Percentiles rank a stretch among this genome's conserved stretches.
Evolutionary conservation across 345 rosid species (phyloP).

Genomic region (Mercurialis annua): DNA sequence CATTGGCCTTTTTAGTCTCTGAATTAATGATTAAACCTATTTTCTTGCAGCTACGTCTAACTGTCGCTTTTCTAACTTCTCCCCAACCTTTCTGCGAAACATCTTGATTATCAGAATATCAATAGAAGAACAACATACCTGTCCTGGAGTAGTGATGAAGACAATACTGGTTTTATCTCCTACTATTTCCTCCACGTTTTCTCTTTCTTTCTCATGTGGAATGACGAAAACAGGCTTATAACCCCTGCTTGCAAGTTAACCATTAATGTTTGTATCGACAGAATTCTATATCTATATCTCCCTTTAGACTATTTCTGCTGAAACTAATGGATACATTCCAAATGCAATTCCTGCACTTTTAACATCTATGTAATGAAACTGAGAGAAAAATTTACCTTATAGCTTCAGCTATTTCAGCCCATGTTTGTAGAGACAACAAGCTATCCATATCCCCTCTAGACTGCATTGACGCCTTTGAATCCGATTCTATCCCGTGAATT

Average conservation of each 20-base stretch:
- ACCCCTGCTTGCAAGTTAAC: slow-evolving; percentile 47
- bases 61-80: too few species aligned
- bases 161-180: slow-evolving; percentile 66
- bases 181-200: slow-evolving; percentile 72
- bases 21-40: too few species aligned
- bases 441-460: slow-evolving; percentile 78
- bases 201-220: slow-evolving; percentile 92
- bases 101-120: background rate
- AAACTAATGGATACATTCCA: too few species aligned
- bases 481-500: slow-evolving; percentile 92
- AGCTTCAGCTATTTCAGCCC: slow-evolving; percentile 60
- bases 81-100: background rate
- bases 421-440: slow-evolving; percentile 61
- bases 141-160: slow-evolving; percentile 89
- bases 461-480: slow-evolving; percentile 93
- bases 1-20: background rate
- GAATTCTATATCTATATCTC: too few species aligned
- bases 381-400: slow-evolving; percentile 46
- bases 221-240: slow-evolving; percentile 72
- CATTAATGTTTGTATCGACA: background rate
- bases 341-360: too few species aligned
- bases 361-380: too few species aligned
- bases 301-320: too few species aligned
- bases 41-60: too few species aligned
- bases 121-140: slow-evolving; percentile 41